Evolutionary conservation across 371 early-diverging fungal species (phyloP).

Genomic region (Apophysomyces sp.): DNA sequence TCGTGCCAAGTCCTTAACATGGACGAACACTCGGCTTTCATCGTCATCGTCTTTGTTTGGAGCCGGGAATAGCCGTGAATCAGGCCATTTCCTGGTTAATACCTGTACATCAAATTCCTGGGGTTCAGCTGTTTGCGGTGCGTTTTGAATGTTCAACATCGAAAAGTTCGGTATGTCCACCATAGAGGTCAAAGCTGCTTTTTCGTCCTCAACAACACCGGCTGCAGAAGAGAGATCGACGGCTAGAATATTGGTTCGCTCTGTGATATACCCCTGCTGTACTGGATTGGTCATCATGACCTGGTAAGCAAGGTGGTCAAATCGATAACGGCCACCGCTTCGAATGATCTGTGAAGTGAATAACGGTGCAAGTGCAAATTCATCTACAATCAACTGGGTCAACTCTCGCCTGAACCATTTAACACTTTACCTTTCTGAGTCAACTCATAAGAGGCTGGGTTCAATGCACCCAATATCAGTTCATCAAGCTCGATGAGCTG

Average conservation of each 20-base stretch:
- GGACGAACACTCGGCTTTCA: slow-evolving; percentile 55
- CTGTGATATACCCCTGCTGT: slow-evolving; percentile 61
- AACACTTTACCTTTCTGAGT: slow-evolving; percentile 48
- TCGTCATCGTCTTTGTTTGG: slow-evolving; percentile 57
- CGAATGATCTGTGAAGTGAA: slow-evolving; percentile 44
- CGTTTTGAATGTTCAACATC: slow-evolving; percentile 19
- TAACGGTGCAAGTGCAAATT: slow-evolving; percentile 13
- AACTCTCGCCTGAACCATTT: background rate
- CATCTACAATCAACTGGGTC: slow-evolving; percentile 12
- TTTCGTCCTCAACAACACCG: slow-evolving; percentile 11
- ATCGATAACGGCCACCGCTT: slow-evolving; percentile 33
- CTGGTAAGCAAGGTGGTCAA: slow-evolving; percentile 18
- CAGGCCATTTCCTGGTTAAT: slow-evolving; percentile 47
- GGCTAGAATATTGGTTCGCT: slow-evolving; percentile 29
- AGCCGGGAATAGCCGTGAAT: slow-evolving; percentile 48
- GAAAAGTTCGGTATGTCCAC: slow-evolving; percentile 16
- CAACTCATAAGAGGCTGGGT: slow-evolving; percentile 50
- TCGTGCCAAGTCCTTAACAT: slow-evolving; percentile 58
- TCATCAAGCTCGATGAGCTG: slow-evolving; percentile 63
- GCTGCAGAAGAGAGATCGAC: slow-evolving; percentile 38
- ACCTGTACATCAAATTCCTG: slow-evolving; percentile 36
- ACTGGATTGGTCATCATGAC: slow-evolving; percentile 69
- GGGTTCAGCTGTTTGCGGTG: slow-evolving; percentile 25
- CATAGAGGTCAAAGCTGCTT: background rate
- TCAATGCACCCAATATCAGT: slow-evolving; percentile 63